Conservation (phyloP, 176 grass and related monocot genomes). For the Pontederia paniculata region DNA sequence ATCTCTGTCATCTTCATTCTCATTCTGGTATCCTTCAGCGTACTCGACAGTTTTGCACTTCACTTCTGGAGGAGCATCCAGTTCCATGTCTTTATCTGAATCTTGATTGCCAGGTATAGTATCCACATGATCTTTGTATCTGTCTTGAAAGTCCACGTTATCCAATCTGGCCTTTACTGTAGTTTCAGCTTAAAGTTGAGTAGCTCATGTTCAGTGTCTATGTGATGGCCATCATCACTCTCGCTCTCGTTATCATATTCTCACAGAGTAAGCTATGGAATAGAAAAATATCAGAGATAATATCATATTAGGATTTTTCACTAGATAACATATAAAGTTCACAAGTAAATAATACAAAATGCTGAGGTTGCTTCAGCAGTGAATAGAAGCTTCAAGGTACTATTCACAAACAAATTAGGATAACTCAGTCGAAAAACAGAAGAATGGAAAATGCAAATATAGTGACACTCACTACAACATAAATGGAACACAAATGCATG, state of each 20-base stretch:
- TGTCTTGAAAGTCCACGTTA: constrained; percentile 35
- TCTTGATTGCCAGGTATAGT: constrained; percentile 20
- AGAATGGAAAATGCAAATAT: too few relatives aligned
- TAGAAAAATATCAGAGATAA: not conserved
- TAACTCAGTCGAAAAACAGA: too few relatives aligned
- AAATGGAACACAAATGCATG: too few relatives aligned
- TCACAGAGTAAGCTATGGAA: constrained; percentile 51
- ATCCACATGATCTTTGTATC: constrained; percentile 41
- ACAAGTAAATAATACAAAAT: too few relatives aligned
- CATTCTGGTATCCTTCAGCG: constrained; percentile 61
- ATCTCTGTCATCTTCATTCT: constrained; percentile 35
- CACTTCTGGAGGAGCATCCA: constrained; percentile 42
- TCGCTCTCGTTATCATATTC: constrained; percentile 59
- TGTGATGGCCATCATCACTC: constrained; percentile 22
- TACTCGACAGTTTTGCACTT: constrained; percentile 68
- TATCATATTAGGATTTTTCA: too few relatives aligned
- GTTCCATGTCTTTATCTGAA: constrained; percentile 23
- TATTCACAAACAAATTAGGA: not conserved
- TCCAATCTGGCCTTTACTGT: constrained; percentile 42
- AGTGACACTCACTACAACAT: too few relatives aligned
- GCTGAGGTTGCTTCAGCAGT: too few relatives aligned
- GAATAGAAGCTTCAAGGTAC: not conserved
- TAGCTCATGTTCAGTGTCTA: constrained; percentile 26
- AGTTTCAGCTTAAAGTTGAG: constrained; percentile 36
- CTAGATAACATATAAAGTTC: too few relatives aligned